A percentile compares a stretch with the other conserved stretches of the same genome.
These are phyloP conservation scores for Chlorella sp. DNA, from an alignment of 139 green algal genomes.

Conservation along the genomic window DNA sequence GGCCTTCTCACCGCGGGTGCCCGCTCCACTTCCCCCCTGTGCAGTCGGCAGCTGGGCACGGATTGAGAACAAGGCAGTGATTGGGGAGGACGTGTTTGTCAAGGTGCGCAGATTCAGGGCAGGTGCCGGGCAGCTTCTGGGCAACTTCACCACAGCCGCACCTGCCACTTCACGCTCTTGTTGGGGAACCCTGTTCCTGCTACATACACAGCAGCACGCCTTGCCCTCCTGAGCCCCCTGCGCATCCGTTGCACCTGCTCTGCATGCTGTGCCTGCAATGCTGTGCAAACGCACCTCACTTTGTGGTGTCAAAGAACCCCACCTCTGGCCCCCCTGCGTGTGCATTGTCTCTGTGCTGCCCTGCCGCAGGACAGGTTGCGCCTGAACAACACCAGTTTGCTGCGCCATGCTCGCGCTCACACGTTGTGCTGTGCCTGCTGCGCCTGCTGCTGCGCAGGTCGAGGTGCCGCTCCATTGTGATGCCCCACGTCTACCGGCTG, in stretches of 20 bases:
- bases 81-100: constrained; percentile 94
- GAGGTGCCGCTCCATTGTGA: constrained; percentile 92
- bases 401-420: no score
- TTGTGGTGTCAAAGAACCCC: no score
- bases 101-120: no score
- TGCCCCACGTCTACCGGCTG: no score
- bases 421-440: no score
- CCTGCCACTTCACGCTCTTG: neutral
- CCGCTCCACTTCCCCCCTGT: neutral
- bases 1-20: neutral
- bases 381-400: no score
- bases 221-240: neutral
- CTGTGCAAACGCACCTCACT: neutral
- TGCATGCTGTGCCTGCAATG: neutral
- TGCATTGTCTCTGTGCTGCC: no score
- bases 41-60: constrained; percentile 87
- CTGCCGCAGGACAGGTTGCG: no score
- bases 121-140: no score
- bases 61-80: constrained; percentile 93
- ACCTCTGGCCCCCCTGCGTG: no score
- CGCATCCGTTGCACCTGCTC: neutral
- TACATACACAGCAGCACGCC: neutral
- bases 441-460: constrained; percentile 51
- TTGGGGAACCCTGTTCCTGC: no score
- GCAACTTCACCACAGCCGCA: no score